Evolutionary conservation across 345 rosid genomes (phyloP).

Genomic region (Eucalyptus camaldulensis): DNA sequence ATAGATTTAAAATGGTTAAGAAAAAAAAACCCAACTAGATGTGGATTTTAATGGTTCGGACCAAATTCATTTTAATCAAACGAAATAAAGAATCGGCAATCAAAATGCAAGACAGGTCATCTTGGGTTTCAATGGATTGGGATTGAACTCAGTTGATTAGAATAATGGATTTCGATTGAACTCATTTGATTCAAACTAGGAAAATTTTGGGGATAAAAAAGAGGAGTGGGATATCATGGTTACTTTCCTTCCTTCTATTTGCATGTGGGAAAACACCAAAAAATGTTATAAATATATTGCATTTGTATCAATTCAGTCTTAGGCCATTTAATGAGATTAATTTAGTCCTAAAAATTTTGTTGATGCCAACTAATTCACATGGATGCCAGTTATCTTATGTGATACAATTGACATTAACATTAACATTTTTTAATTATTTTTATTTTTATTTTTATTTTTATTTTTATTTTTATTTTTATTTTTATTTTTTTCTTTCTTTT

Average conservation of each 20-base stretch:
- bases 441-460: too few species aligned
- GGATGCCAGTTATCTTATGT: accelerated
- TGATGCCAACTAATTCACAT: too few species aligned
- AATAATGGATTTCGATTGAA: too few species aligned
- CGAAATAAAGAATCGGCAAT: background rate
- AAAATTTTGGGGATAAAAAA: background rate
- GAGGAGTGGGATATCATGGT: background rate
- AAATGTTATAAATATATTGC: too few species aligned
- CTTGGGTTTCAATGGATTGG: background rate
- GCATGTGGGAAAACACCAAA: background rate
- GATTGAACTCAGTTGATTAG: background rate
- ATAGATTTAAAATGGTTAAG: background rate
- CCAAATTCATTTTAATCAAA: background rate
- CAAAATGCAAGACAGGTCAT: background rate
- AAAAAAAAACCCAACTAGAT: background rate
- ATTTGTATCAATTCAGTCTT: too few species aligned
- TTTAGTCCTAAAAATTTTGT: too few species aligned
- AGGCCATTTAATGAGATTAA: too few species aligned
- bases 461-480: too few species aligned
- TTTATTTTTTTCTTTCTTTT: too few species aligned
- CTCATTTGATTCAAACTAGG: background rate
- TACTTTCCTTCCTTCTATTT: background rate
- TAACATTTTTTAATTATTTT: too few species aligned
- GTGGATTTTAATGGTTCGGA: background rate
- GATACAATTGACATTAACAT: too few species aligned